phyloP scores from a whole-genome alignment of 257 asterid species.

The Solanum sejunctum region DNA sequence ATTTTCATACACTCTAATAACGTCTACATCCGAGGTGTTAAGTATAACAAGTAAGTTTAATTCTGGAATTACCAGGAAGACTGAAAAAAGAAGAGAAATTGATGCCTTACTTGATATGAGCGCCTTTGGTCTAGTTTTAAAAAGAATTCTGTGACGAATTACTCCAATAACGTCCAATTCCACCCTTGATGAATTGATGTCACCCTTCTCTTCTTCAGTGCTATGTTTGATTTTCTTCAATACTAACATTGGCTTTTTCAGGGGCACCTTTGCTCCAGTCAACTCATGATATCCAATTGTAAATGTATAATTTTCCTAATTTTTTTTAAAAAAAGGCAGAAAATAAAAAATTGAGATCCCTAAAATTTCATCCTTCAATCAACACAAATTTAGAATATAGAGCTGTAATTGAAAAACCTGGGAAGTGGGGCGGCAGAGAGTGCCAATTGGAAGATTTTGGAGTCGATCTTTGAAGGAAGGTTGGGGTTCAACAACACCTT shows the following conservation, averaged over 20 bases:
- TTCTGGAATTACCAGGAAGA: not conserved
- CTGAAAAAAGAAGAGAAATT: not conserved
- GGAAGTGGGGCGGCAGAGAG: slow-evolving; percentile 82
- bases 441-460: slow-evolving; percentile 68
- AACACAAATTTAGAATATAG: not conserved
- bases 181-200: slow-evolving; percentile 18
- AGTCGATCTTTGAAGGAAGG: slow-evolving; percentile 42
- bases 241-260: slow-evolving; percentile 84
- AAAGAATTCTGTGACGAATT: slow-evolving; percentile 62
- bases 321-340: slow-evolving; percentile 27
- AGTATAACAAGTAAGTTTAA: not conserved
- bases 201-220: slow-evolving; percentile 18
- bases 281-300: slow-evolving; percentile 90
- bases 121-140: slow-evolving; percentile 93
- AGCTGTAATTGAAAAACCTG: slow-evolving; percentile 23
- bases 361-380: not conserved
- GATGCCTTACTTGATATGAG: slow-evolving; percentile 58
- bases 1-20: not conserved
- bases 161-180: slow-evolving; percentile 69
- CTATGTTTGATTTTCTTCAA: slow-evolving; percentile 54
- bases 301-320: slow-evolving; percentile 66
- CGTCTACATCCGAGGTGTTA: not conserved
- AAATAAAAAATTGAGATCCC: not conserved
- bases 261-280: slow-evolving; percentile 53
- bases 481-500: slow-evolving; percentile 79